phyloP scores from a whole-genome alignment of 169 alveolate genomes.

The Eimeria maxima region DNA sequence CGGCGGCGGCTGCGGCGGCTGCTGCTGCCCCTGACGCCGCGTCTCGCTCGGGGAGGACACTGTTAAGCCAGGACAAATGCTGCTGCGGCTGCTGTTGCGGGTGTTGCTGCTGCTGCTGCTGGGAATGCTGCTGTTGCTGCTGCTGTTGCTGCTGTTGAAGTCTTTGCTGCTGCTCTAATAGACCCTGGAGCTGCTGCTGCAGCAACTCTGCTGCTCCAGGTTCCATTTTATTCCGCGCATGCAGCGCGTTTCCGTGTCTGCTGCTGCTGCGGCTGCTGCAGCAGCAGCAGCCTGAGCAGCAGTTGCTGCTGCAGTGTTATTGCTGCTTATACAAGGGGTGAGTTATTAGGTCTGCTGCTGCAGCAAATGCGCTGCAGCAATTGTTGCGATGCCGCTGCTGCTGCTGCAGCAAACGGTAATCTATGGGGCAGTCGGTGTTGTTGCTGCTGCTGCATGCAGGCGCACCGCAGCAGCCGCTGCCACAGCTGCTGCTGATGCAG shows the following conservation, averaged over 20 bases:
- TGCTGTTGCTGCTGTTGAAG: slow-evolving; percentile 51
- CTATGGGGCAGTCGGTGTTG: background rate
- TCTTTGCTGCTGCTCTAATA: slow-evolving; percentile 22
- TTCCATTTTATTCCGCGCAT: slow-evolving; percentile 14
- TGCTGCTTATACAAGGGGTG: background rate
- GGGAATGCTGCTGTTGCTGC: background rate
- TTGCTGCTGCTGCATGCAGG: slow-evolving; percentile 22
- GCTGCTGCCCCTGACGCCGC: background rate
- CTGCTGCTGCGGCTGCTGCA: slow-evolving; percentile 19
- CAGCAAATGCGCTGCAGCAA: slow-evolving; percentile 51
- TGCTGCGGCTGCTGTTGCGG: slow-evolving; percentile 39
- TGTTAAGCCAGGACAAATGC: background rate
- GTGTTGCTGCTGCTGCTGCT: background rate
- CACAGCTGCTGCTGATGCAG: background rate
- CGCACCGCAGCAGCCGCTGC: background rate
- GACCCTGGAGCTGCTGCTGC: slow-evolving; percentile 66
- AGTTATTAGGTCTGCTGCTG: slow-evolving; percentile 22
- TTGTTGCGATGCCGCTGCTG: background rate
- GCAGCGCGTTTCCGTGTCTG: background rate
- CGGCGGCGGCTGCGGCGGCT: background rate
- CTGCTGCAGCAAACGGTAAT: background rate
- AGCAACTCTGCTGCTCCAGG: slow-evolving; percentile 46
- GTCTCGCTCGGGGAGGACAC: background rate
- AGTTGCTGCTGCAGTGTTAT: slow-evolving; percentile 6
- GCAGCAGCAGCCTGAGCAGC: slow-evolving; percentile 17